A percentile compares a stretch with the other conserved stretches of the same genome.
Conservation (phyloP, 2,329 filamentous ascomycete species). For the Talaromyces rugulosus region DNA sequence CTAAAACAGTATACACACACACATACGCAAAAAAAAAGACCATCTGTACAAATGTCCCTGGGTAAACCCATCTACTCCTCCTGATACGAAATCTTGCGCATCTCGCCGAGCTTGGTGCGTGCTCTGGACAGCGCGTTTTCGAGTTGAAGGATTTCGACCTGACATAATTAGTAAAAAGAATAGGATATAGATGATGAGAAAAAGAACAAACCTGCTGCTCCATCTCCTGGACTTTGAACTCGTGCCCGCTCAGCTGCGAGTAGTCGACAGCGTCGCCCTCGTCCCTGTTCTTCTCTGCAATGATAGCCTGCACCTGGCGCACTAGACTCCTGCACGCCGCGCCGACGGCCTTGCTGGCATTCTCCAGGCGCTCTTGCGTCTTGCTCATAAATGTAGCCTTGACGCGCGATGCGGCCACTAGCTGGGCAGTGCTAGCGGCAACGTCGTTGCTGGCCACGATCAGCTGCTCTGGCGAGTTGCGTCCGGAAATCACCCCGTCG, state of each 20-base stretch:
- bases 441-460: constrained; percentile 98
- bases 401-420: constrained; percentile 90
- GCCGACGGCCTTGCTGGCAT: constrained; percentile 88
- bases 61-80: constrained; percentile 53
- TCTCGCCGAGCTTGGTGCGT: constrained; percentile 82
- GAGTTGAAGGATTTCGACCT: constrained; percentile 96
- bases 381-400: constrained; percentile 98
- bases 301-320: constrained; percentile 89
- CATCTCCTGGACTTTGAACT: constrained; percentile 99
- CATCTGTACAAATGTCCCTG: not conserved
- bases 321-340: constrained; percentile 82
- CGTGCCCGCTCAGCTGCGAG: constrained; percentile 78
- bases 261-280: constrained; percentile 82
- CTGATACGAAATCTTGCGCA: constrained; percentile 95
- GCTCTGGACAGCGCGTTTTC: constrained; percentile 81
- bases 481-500: constrained; percentile 85
- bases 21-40: not conserved
- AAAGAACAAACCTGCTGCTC: constrained; percentile 81
- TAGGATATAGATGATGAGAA: constrained; percentile 2
- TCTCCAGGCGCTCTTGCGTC: constrained; percentile 86
- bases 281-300: constrained; percentile 76
- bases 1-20: not conserved
- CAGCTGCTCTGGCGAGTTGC: constrained; percentile 92
- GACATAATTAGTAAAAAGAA: constrained; percentile 18
- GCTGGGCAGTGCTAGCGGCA: constrained; percentile 89